Percentiles rank a stretch among this genome's conserved stretches.
phyloP scores from a whole-genome alignment of 495 filamentous ascomycete genomes.

The Tuber aestivum region DNA sequence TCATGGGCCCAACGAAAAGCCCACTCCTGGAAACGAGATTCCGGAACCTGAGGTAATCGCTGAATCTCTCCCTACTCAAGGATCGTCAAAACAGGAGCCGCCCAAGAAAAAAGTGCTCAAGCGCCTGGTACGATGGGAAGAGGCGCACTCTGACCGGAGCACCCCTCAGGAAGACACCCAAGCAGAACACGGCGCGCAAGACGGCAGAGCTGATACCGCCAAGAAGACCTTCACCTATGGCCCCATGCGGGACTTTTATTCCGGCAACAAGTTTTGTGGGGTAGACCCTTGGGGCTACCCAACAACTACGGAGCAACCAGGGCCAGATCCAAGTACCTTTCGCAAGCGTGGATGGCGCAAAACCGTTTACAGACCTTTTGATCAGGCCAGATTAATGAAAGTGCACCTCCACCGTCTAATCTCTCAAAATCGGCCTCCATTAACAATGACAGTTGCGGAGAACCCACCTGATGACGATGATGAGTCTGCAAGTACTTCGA shows the following conservation, averaged over 20 bases:
- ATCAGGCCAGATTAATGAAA: conserved; percentile 30
- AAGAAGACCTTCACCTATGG: conserved; percentile 10
- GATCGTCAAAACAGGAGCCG: conserved; percentile 9
- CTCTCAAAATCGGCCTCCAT: conserved; percentile 10
- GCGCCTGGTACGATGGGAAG: conserved; percentile 11
- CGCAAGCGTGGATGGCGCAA: conserved; percentile 33
- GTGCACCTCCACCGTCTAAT: conserved; percentile 33
- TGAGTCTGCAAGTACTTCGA: conserved; percentile 17
- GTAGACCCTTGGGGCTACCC: conserved; percentile 25
- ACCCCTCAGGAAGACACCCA: neutral
- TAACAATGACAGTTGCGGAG: conserved; percentile 9
- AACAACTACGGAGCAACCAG: conserved; percentile 11
- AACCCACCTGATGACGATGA: conserved; percentile 11
- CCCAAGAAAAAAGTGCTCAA: conserved; percentile 23
- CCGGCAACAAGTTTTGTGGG: conserved; percentile 20
- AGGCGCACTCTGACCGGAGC: neutral
- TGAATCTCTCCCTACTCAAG: neutral
- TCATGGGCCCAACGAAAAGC: neutral
- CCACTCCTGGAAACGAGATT: neutral
- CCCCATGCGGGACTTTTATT: conserved; percentile 28
- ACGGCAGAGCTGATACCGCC: neutral
- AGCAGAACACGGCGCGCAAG: neutral
- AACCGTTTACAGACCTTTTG: conserved; percentile 17
- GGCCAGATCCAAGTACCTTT: conserved; percentile 24
- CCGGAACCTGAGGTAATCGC: conserved; percentile 14